Evolutionary conservation across 352 stramenopile genomes (phyloP).

Genomic region (Elongisporangium senticosum): DNA sequence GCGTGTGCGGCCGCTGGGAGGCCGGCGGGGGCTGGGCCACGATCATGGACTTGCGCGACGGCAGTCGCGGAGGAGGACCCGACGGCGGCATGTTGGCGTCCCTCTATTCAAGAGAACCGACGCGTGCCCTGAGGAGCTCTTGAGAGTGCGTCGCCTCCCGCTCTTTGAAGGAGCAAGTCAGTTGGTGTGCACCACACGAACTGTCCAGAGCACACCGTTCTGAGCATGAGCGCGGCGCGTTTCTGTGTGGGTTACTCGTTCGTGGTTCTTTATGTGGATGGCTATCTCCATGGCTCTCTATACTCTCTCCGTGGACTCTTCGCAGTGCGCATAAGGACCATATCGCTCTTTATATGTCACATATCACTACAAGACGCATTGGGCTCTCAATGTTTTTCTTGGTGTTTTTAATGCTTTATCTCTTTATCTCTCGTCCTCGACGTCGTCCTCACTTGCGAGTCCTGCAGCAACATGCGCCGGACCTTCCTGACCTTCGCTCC

Average conservation of each 20-base stretch:
- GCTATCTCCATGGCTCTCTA: too few species aligned
- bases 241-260: not conserved
- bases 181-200: not conserved
- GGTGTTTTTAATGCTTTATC: not conserved
- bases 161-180: not conserved
- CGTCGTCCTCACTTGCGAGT: not conserved
- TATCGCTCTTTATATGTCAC: too few species aligned
- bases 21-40: constrained; percentile 29
- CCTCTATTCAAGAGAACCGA: not conserved
- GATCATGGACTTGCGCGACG: constrained; percentile 47
- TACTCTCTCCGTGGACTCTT: not conserved
- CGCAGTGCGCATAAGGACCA: not conserved
- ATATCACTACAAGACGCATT: not conserved
- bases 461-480: not conserved
- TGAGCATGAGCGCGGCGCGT: not conserved
- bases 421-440: not conserved
- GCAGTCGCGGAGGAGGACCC: constrained; percentile 17
- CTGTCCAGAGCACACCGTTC: not conserved
- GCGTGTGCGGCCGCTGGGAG: constrained; percentile 13
- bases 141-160: not conserved
- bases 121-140: not conserved
- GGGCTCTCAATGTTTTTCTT: not conserved
- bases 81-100: constrained; percentile 2
- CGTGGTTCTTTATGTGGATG: not conserved
- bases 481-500: not conserved